Conservation (phyloP, 164 flowering plant genomes). For the Umbilicus rupestris region DNA sequence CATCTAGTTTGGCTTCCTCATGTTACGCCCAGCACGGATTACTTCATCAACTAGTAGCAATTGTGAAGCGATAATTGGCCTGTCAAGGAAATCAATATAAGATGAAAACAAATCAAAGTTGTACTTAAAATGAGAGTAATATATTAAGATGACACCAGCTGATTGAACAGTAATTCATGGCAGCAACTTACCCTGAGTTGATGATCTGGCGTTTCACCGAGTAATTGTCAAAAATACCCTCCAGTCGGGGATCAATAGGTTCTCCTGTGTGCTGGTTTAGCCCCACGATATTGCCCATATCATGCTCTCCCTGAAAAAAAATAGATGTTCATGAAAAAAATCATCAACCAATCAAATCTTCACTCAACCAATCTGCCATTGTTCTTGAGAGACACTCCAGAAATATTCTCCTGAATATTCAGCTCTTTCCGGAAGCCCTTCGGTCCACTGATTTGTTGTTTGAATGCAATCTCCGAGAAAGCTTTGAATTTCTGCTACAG, state of each 20-base stretch:
- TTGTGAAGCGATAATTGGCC: conserved; percentile 96
- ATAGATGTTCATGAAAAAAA: background rate
- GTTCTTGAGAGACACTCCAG: no score
- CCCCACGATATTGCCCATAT: conserved; percentile 83
- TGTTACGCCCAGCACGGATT: conserved; percentile 95
- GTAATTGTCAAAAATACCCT: conserved; percentile 96
- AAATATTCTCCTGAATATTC: no score
- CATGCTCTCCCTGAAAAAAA: conserved; percentile 77
- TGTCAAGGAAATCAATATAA: conserved; percentile 24
- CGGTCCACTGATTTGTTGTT: no score
- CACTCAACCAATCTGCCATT: no score
- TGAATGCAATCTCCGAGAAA: no score
- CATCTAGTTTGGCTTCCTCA: conserved; percentile 77
- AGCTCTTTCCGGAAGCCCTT: no score
- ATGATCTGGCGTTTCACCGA: conserved; percentile 91
- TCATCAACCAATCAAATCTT: no score
- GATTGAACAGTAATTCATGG: background rate
- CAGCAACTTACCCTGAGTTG: conserved; percentile 69
- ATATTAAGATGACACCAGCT: background rate
- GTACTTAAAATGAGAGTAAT: background rate
- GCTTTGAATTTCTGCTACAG: no score
- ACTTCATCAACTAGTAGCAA: conserved; percentile 93
- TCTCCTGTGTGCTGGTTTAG: conserved; percentile 82
- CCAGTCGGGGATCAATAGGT: conserved; percentile 90
- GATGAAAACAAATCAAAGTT: background rate